Evolutionary conservation across 345 rosid genomes (phyloP).

Genomic region (Combretum micranthum): DNA sequence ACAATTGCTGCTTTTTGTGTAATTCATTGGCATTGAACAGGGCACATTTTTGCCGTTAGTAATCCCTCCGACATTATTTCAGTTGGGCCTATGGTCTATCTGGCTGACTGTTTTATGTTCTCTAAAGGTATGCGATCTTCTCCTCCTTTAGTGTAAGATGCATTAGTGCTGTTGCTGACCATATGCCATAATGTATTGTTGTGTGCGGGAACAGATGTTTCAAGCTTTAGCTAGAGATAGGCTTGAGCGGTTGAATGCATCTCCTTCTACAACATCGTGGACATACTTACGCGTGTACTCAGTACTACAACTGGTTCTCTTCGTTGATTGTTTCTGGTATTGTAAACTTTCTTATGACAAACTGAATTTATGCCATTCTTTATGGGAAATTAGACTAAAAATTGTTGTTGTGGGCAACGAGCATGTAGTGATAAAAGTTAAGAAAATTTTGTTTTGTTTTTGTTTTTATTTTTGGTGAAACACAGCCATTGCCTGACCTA

Average conservation of each 20-base stretch:
- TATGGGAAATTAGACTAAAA: no score
- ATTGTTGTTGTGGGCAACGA: no score
- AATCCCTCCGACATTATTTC: slow-evolving; percentile 76
- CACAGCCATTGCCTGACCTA: no score
- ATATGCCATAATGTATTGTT: not conserved
- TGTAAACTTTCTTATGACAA: slow-evolving; percentile 1
- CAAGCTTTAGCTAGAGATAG: slow-evolving; percentile 99
- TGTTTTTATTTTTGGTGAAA: no score
- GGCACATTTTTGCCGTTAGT: slow-evolving; percentile 89
- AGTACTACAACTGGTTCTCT: slow-evolving; percentile 64
- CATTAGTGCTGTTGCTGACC: no score
- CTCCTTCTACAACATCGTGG: slow-evolving; percentile 89
- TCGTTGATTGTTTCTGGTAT: slow-evolving; percentile 77
- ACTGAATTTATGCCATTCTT: not conserved
- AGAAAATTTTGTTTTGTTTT: no score
- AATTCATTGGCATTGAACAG: slow-evolving; percentile 30
- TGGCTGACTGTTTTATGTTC: slow-evolving; percentile 86
- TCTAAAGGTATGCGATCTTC: slow-evolving; percentile 51
- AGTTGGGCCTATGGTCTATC: slow-evolving; percentile 75
- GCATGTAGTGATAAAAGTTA: no score
- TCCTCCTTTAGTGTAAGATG: no score
- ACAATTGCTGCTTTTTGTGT: slow-evolving; percentile 2
- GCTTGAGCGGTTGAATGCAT: slow-evolving; percentile 89
- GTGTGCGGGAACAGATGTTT: slow-evolving; percentile 59
- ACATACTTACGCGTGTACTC: slow-evolving; percentile 85